Base-by-base conservation (phyloP, 352 stramenopile genomes). In the Peronospora belbahrii region DNA sequence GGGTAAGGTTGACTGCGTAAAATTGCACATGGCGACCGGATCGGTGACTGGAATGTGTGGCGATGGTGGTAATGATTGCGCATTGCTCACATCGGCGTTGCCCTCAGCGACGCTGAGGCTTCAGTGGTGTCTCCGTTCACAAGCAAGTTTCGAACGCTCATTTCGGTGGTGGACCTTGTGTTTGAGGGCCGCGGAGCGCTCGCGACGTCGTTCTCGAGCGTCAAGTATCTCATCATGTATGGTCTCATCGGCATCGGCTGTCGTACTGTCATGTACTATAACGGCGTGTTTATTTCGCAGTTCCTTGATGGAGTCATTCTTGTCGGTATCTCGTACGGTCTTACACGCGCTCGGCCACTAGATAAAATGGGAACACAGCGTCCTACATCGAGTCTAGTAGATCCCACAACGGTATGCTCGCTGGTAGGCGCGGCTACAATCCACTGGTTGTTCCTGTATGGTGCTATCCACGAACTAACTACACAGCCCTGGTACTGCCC, bases 11-110 rank as follows among this genome's bases (percentile, higher is more conserved):
- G 72, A 84, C 11, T 88, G 79, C 30, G 68, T 86, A 3, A 70
- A 84, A 42, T 64, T 79, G 14, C 69, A 83, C 61, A 88, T 87
- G 57, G 52, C 40, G 6, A 59, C 62, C 1, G 79, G 79, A 25
- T 68, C 67, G 2, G 75, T 93, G 6, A 87, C 74, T 8, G 77
- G 73, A 6, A 93, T 93, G 82, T 90, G 79, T 25, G 82, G 82
- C 32, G 82, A 93, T 37, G 82, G 82, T 31, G 85, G 85, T 7
- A 97, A 97, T 53, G 88, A 97, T 48, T 96, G 85, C 88, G 87
- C 55, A 83, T 90, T 22, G 87, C 88, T 10, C 87, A 96, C 65
- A 82, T 95, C 13, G 87, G 87, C 33, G 70, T 97, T 22, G 87
- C 89, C 8, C 64, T 97, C 15, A 96, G 83, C 32, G 78, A 94